Evolutionary conservation across 768 basidiomycete species (phyloP), one percentile per base, ranked within the genome.

Genomic region (Trametopsis cervina): DNA sequence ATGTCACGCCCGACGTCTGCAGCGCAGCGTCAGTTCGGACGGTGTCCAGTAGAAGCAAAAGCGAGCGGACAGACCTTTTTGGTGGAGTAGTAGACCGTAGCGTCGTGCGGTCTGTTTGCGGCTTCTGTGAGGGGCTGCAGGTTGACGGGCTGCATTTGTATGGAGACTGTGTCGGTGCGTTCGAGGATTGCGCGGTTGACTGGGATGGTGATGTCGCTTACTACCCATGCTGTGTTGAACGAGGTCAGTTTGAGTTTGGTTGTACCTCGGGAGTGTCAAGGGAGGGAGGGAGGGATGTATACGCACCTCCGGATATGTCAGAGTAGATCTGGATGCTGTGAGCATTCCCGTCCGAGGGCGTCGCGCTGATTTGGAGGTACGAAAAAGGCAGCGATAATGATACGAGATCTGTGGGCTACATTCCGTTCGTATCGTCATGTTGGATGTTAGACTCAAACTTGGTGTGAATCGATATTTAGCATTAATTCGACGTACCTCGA

Each of bases 321-420:
- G 57, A 49, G 48, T 63, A 63, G 13, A 63, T 38, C 42, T 62
- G 53, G n/a, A 60, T 52, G 24, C 18, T 29, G 44, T 63, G 61
- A 12, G 51, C 17, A 12, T 18, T 18, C n/a, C 55, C 59, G 33
- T 60, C 57, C 13, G 42, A 44, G 0, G 61, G 51, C 2, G 29
- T 25, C 6, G 50, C 57, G 4, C 24, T 42, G 24, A 63, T 37
- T 21, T 46, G 40, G 17, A 62, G 33, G 46, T 63, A 63, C 3
- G 59, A 55, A 50, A 62, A 60, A 4, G 61, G 59, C 15, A 62
- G 15, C 22, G 61, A 60, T 36, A 60, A 58, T 36, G 51, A 21
- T 4, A 60, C 51, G 5, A 61, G 47, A 41, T 63, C 61, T n/a
- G 27, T 37, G 13, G 51, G 39, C 50, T 51, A 36, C 3, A 44